A percentile compares a stretch with the other conserved stretches of the same genome.
Conservation (phyloP, 495 filamentous ascomycete species). For the Pyrenula massariospora region DNA sequence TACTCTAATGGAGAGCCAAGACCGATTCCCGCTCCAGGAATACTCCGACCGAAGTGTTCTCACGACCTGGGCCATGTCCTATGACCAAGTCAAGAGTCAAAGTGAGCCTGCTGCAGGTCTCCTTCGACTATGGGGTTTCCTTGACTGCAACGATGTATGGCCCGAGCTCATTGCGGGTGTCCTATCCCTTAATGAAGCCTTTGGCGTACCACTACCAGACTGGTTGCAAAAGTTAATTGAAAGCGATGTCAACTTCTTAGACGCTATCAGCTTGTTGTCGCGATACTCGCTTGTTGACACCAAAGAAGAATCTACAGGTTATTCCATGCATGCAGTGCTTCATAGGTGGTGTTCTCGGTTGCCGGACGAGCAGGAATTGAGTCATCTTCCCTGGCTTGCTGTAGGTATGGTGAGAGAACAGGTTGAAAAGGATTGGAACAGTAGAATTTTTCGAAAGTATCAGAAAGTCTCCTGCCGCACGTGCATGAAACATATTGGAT, state of each 20-base stretch:
- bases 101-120: slow-evolving; percentile 18
- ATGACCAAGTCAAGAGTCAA: slow-evolving; percentile 13
- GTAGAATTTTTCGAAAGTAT: not conserved
- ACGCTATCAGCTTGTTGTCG: not conserved
- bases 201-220: not conserved
- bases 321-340: not conserved
- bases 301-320: not conserved
- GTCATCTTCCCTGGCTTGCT: not conserved
- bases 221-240: not conserved
- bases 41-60: slow-evolving; percentile 5
- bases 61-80: slow-evolving; percentile 17
- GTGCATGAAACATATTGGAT: not conserved
- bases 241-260: not conserved
- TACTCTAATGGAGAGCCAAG: slow-evolving; percentile 10
- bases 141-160: slow-evolving; percentile 20
- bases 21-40: not conserved
- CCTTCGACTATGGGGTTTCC: slow-evolving; percentile 20
- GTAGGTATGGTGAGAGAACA: not conserved
- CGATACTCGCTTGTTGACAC: not conserved
- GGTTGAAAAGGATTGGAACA: not conserved
- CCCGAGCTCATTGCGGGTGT: slow-evolving; percentile 8
- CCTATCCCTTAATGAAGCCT: not conserved
- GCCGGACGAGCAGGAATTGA: not conserved
- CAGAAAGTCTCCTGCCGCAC: not conserved
- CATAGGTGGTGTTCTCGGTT: not conserved